Conservation (phyloP, 768 basidiomycete species). For the Naganishia vishniacii region DNA sequence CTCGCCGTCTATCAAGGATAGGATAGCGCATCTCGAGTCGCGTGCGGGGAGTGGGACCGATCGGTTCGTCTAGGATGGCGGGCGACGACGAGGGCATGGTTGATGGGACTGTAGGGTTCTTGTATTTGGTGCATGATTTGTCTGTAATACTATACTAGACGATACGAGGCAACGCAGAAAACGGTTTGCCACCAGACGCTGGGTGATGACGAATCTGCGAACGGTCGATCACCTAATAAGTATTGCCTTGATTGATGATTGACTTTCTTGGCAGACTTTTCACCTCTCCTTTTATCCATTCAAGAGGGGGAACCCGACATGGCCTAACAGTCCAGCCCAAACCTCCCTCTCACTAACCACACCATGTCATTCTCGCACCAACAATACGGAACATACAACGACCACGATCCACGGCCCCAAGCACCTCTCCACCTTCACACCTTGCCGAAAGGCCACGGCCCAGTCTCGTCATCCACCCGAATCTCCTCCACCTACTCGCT, state of each 20-base stretch:
- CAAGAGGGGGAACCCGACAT: too few relatives aligned
- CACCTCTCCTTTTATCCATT: too few relatives aligned
- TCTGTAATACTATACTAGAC: too few relatives aligned
- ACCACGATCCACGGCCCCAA: conserved; percentile 8
- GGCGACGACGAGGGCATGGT: neutral
- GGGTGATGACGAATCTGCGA: conserved; percentile 16
- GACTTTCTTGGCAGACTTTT: too few relatives aligned
- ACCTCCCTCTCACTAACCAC: too few relatives aligned
- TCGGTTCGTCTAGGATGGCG: conserved; percentile 16
- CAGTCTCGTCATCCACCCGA: neutral
- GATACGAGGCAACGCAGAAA: too few relatives aligned
- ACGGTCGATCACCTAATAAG: neutral
- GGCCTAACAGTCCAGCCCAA: too few relatives aligned
- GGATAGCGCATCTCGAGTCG: conserved; percentile 26
- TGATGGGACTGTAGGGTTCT: neutral
- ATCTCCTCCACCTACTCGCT: neutral
- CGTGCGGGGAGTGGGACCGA: neutral
- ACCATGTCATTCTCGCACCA: neutral
- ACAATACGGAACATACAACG: conserved; percentile 8
- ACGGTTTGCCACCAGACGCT: too few relatives aligned
- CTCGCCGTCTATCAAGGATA: conserved; percentile 22
- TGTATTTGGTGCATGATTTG: too few relatives aligned
- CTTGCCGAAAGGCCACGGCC: conserved; percentile 45
- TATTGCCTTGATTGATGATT: too few relatives aligned
- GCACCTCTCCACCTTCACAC: conserved; percentile 67